Evolutionary conservation across 1,284 basidiomycete species (phyloP), one percentile per base, ranked within the genome.

Genomic region (Cryptococcus sp.): DNA sequence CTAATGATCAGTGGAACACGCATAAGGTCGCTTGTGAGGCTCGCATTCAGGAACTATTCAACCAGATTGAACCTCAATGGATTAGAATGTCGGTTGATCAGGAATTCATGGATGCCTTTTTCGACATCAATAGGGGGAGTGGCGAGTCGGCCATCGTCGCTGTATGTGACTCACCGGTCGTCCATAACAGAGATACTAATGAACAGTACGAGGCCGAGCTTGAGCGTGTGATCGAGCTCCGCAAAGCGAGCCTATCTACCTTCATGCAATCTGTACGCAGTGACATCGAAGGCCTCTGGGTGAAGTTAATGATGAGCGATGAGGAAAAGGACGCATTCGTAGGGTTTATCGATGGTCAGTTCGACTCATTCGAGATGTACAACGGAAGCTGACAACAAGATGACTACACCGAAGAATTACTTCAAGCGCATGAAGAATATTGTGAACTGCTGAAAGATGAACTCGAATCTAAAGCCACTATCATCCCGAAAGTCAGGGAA

Each of bases 371-470:
- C n/a, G 60, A 16, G 18, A 14, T 25, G n/a, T 31, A 18, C 45
- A 37, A 22, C 42, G 28, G 45, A 36, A 21, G 10, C 39, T 34
- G 32, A 11, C 41, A 5, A 2, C 1, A 21, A 91, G 91, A 91
- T 58, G 86, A 91, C 63, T 85, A 86, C 63, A 88, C 87, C 0
- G 92, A 96, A 74, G 91, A 94, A 60, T 77, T 98, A 1, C 77
- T 98, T 7, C 80, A 82, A 3, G 82, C 86, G 22, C 94, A 98
- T 66, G 94, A 99, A 72, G 83, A 86, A 34, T 89, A 96, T 72
- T 88, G 91, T 54, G 80, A 80, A 52, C 79, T 84, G 16, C 79
- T 98, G 31, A 86, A 88, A 62, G 84, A 86, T 32, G 91, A 97
- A 66, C 80, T 86, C 16, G 79, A 85, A 56, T 76, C 81, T 49